Percentiles rank a stretch among this genome's conserved stretches.
Evolutionary conservation across 2,329 filamentous ascomycete genomes (phyloP).

Genomic region (Blastomyces percursus): DNA sequence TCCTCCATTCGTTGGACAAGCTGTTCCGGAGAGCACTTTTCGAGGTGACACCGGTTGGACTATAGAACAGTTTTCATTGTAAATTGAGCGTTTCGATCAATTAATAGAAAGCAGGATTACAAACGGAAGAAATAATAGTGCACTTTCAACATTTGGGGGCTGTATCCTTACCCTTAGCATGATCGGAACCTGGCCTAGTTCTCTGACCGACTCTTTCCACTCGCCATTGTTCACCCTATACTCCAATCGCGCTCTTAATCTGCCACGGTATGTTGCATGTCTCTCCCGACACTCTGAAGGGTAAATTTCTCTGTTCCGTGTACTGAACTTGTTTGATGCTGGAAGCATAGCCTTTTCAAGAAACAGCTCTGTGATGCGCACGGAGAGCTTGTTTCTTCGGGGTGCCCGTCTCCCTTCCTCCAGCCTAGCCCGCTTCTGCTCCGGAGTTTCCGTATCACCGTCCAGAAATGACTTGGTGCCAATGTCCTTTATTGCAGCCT

Average conservation of each 20-base stretch:
- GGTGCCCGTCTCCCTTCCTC: slow-evolving; percentile 45
- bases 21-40: slow-evolving; percentile 69
- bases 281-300: slow-evolving; percentile 91
- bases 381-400: slow-evolving; percentile 59
- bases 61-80: slow-evolving; percentile 26
- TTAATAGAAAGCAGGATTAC: background rate
- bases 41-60: slow-evolving; percentile 84
- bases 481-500: slow-evolving; percentile 74
- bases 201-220: slow-evolving; percentile 67
- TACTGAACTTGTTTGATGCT: slow-evolving; percentile 68
- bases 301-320: slow-evolving; percentile 69
- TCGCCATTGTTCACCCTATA: slow-evolving; percentile 81
- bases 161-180: slow-evolving; percentile 66
- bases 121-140: slow-evolving; percentile 11
- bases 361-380: slow-evolving; percentile 70
- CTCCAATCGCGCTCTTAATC: slow-evolving; percentile 70
- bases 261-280: slow-evolving; percentile 82
- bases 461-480: slow-evolving; percentile 81
- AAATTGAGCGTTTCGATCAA: background rate
- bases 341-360: slow-evolving; percentile 75
- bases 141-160: background rate
- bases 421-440: slow-evolving; percentile 28
- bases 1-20: slow-evolving; percentile 86
- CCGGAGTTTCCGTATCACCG: slow-evolving; percentile 46
- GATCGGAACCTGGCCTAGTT: slow-evolving; percentile 79